phyloP scores from a whole-genome alignment of 768 basidiomycete species.

The Trametes sanguinea region DNA sequence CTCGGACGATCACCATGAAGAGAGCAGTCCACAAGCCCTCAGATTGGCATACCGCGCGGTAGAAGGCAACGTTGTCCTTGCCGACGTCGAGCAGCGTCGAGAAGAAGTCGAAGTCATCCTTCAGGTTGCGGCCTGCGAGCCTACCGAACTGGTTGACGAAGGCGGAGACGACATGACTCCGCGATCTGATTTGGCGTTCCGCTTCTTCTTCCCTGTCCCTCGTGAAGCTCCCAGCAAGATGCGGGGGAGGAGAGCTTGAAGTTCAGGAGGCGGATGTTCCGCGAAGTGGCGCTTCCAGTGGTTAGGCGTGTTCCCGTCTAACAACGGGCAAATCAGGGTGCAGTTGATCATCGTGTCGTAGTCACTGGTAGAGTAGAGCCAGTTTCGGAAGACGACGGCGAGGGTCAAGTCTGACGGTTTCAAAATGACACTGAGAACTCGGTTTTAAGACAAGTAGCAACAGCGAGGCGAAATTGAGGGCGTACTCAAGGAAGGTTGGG shows the following conservation, averaged over 20 bases:
- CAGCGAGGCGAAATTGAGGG: not conserved
- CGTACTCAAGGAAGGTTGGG: conserved; percentile 19
- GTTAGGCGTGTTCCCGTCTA: not conserved
- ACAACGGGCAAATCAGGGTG: not conserved
- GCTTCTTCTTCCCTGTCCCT: conserved; percentile 10
- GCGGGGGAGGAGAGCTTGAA: not conserved
- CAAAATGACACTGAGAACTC: not conserved
- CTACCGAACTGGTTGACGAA: not conserved
- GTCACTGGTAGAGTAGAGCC: conserved; percentile 5
- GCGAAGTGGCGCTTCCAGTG: conserved; percentile 3
- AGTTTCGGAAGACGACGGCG: conserved; percentile 9
- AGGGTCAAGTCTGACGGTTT: conserved; percentile 15
- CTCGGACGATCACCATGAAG: not conserved
- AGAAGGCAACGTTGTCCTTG: not conserved
- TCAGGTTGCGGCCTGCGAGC: not conserved
- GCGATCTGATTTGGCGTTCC: conserved; percentile 7
- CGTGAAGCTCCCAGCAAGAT: conserved; percentile 7
- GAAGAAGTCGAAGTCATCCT: not conserved
- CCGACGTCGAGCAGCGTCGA: not conserved
- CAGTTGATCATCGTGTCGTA: not conserved
- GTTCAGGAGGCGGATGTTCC: not conserved
- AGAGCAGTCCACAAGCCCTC: not conserved
- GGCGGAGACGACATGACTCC: conserved; percentile 1
- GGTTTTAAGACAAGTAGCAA: not conserved
- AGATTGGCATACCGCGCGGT: not conserved